Conservation (phyloP, 495 filamentous ascomycete genomes). For the Aspergillus avenaceus region DNA sequence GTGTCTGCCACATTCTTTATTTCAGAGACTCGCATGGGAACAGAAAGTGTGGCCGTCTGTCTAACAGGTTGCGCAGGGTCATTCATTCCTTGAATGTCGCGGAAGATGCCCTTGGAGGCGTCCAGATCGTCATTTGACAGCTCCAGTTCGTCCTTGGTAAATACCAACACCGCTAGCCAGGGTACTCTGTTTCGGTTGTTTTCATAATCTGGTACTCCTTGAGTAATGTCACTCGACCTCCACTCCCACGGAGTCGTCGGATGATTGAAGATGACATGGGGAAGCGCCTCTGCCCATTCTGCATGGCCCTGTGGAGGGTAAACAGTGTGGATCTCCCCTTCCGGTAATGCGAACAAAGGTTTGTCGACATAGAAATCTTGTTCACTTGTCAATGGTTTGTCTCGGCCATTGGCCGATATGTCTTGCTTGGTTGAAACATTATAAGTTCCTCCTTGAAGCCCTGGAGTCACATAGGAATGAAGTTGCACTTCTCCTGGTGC, state of each 20-base stretch:
- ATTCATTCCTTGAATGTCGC: too few species aligned
- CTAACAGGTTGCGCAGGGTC: too few species aligned
- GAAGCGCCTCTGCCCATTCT: conserved; percentile 32
- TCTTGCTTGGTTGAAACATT: conserved; percentile 17
- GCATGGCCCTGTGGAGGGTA: conserved; percentile 42
- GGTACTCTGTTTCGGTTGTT: conserved; percentile 22
- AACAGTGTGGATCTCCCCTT: conserved; percentile 18
- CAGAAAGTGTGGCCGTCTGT: neutral
- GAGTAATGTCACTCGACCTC: neutral
- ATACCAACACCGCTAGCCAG: conserved; percentile 37
- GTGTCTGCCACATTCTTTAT: neutral
- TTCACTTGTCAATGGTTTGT: neutral
- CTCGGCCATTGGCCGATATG: conserved; percentile 1
- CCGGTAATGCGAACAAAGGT: conserved; percentile 27
- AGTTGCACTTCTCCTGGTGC: conserved; percentile 23
- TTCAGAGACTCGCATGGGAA: neutral
- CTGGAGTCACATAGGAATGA: conserved; percentile 25
- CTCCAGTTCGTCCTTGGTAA: conserved; percentile 15
- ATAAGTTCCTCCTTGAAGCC: conserved; percentile 22
- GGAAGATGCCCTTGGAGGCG: neutral
- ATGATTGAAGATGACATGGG: conserved; percentile 47
- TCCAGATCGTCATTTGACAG: neutral
- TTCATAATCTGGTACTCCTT: conserved; percentile 8
- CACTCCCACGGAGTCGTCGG: conserved; percentile 46
- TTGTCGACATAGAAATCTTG: conserved; percentile 32